Evolutionary conservation across 169 alveolate genomes (phyloP).

Genomic region (Babesia bovis): DNA sequence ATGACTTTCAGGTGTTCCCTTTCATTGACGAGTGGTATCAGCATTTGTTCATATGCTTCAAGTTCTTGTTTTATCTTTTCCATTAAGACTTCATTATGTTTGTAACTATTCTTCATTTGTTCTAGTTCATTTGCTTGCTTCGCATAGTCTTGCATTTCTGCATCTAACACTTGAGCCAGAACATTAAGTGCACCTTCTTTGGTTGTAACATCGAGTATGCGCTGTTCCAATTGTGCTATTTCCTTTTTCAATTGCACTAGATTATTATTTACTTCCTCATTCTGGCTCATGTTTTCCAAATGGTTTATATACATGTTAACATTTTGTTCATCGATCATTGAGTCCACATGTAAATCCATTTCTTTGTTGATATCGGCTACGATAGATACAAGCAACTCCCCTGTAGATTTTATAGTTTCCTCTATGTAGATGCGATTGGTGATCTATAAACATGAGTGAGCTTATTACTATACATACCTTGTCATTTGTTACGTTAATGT

Average conservation of each 20-base stretch:
- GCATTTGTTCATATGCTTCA: neutral
- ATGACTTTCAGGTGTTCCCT: neutral
- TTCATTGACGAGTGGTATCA: neutral
- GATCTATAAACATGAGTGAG: neutral
- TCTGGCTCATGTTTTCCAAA: neutral
- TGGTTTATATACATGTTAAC: conserved; percentile 1
- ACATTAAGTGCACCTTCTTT: neutral
- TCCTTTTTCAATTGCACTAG: neutral
- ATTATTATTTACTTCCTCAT: neutral
- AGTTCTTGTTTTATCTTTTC: neutral
- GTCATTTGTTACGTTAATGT: neutral
- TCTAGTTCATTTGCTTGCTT: neutral
- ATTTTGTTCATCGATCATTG: conserved; percentile 3
- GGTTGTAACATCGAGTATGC: neutral
- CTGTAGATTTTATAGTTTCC: conserved; percentile 11
- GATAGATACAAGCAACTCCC: conserved; percentile 1
- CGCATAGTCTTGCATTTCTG: neutral
- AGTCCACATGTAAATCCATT: conserved; percentile 9
- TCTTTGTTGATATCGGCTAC: conserved; percentile 14
- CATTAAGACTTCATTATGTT: conserved; percentile 6
- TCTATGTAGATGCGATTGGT: neutral
- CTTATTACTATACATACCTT: neutral
- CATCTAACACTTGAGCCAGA: neutral
- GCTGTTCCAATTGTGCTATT: neutral
- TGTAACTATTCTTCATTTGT: neutral